Conservation (phyloP, 208 protist species). For the Sergeia podlipaevii region DNA sequence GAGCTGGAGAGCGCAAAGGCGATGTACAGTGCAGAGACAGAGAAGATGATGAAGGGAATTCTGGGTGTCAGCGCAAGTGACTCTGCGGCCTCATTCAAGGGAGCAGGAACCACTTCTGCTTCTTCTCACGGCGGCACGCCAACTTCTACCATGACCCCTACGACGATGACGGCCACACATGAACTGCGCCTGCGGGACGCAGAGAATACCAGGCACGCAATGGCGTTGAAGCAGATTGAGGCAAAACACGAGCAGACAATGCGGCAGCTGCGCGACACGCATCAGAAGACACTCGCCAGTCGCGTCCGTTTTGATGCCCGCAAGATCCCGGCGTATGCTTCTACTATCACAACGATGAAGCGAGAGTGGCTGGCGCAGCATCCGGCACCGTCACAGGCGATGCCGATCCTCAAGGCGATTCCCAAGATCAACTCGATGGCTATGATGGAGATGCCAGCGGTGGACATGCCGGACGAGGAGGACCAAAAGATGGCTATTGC, state of each 20-base stretch:
- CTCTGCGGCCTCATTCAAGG: too few relatives aligned
- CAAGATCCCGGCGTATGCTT: conserved; percentile 20
- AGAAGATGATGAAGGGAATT: conserved; percentile 16
- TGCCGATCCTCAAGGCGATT: conserved; percentile 25
- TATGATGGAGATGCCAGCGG: conserved; percentile 18
- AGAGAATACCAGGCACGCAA: conserved; percentile 26
- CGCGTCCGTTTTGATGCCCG: conserved; percentile 30
- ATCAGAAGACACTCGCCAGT: conserved; percentile 24
- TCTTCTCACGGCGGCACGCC: neutral
- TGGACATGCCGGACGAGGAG: conserved; percentile 24
- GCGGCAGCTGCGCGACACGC: conserved; percentile 29
- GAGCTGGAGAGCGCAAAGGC: conserved; percentile 13
- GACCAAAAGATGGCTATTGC: conserved; percentile 33
- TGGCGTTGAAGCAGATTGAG: conserved; percentile 42
- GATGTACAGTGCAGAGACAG: conserved; percentile 34
- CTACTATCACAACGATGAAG: conserved; percentile 28
- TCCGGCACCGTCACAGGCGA: conserved; percentile 23
- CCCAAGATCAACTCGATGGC: conserved; percentile 18
- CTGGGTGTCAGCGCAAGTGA: conserved; percentile 1
- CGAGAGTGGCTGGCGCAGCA: conserved; percentile 39
- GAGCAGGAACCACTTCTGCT: neutral
- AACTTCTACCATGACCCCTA: neutral
- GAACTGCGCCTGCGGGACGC: conserved; percentile 26
- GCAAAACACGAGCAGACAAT: conserved; percentile 41
- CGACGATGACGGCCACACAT: conserved; percentile 10